Evolutionary conservation across 495 filamentous ascomycete species (phyloP).

Genomic region (Penicillium lividum): DNA sequence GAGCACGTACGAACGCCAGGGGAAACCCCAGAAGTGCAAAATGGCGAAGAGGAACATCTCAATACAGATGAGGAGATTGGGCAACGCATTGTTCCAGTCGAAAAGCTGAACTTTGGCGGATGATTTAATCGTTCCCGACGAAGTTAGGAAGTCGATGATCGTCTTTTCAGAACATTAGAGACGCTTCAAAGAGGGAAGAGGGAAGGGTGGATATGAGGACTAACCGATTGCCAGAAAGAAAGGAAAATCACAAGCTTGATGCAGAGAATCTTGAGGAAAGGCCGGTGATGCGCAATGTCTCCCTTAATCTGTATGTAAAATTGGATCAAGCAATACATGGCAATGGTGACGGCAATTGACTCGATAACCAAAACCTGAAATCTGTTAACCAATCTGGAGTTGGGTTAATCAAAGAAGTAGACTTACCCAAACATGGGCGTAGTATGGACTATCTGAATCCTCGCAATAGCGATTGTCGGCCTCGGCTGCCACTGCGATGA

Average conservation of each 20-base stretch:
- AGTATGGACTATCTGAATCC: conserved; percentile 61
- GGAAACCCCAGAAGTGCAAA: conserved; percentile 70
- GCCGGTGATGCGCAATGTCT: conserved; percentile 58
- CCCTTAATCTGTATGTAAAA: conserved; percentile 74
- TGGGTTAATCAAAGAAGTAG: conserved; percentile 21
- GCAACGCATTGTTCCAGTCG: conserved; percentile 72
- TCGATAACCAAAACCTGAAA: conserved; percentile 66
- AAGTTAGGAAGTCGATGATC: conserved; percentile 58
- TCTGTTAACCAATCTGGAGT: conserved; percentile 55
- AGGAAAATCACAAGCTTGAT: conserved; percentile 81
- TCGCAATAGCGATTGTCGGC: conserved; percentile 66
- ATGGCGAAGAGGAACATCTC: conserved; percentile 74
- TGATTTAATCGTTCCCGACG: conserved; percentile 53
- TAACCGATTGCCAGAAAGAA: conserved; percentile 70
- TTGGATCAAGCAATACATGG: conserved; percentile 90
- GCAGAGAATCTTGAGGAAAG: conserved; percentile 69
- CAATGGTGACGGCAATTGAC: conserved; percentile 71
- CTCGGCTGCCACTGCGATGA: conserved; percentile 56
- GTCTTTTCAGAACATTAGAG: conserved; percentile 27
- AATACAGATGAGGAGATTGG: conserved; percentile 66
- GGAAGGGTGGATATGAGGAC: background rate
- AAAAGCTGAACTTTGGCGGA: conserved; percentile 58
- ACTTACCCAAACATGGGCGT: conserved; percentile 69
- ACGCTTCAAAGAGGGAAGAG: background rate
- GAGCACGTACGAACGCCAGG: conserved; percentile 55